phyloP scores from a whole-genome alignment of 1,284 basidiomycete genomes.

The Melampsora larici-populina region DNA sequence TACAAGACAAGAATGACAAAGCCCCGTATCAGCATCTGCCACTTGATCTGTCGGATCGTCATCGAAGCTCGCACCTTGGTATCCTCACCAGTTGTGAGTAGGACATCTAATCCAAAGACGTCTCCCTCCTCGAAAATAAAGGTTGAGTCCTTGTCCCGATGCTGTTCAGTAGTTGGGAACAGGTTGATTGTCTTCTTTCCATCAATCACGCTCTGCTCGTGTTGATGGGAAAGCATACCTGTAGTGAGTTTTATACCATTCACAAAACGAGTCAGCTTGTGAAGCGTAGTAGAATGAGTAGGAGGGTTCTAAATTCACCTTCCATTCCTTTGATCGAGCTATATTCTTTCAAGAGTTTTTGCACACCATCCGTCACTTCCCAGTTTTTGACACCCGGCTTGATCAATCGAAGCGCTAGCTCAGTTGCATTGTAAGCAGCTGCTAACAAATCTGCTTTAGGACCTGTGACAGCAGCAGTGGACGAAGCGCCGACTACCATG shows the following conservation, averaged over 20 bases:
- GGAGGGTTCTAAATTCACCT: neutral
- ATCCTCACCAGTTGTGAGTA: constrained; percentile 80
- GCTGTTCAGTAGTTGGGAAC: constrained; percentile 78
- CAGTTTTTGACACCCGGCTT: constrained; percentile 78
- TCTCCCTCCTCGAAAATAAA: constrained; percentile 86
- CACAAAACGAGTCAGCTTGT: neutral
- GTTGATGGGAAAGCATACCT: constrained; percentile 79
- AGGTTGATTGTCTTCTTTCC: constrained; percentile 93
- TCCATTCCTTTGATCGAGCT: constrained; percentile 45
- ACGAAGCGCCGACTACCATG: constrained; percentile 73
- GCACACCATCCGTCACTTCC: constrained; percentile 82
- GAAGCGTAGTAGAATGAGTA: neutral
- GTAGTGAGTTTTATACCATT: neutral
- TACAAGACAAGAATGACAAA: constrained; percentile 52
- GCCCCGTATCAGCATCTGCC: constrained; percentile 19
- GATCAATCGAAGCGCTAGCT: constrained; percentile 64
- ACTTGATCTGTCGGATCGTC: neutral
- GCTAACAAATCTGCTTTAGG: constrained; percentile 82
- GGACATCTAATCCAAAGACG: constrained; percentile 91
- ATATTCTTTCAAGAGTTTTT: constrained; percentile 61
- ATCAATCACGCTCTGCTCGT: constrained; percentile 88
- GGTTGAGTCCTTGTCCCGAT: constrained; percentile 72
- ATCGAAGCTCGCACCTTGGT: constrained; percentile 66
- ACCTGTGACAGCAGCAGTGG: constrained; percentile 72
- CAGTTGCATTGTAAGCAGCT: constrained; percentile 88